These are phyloP conservation scores for Phaffomyces antillensis DNA, from an alignment of 805 yeast genomes.

Conservation along the genomic window DNA sequence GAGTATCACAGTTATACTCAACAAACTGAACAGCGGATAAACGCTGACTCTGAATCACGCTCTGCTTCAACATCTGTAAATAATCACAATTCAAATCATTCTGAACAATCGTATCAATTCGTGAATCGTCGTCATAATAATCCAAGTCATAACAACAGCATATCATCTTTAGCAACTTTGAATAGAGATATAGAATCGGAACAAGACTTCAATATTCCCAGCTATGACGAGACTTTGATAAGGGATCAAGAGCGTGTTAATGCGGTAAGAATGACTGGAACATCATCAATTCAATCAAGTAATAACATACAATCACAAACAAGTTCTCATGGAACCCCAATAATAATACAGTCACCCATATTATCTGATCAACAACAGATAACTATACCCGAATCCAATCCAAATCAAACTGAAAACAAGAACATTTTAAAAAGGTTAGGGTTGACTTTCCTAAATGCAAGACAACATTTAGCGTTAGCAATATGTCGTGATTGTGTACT, in stretches of 20 bases:
- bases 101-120: neutral
- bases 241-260: constrained; percentile 3
- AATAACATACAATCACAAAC: neutral
- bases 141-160: neutral
- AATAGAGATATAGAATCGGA: constrained; percentile 1
- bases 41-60: neutral
- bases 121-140: neutral
- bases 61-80: neutral
- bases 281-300: constrained; percentile 3
- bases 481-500: constrained; percentile 74
- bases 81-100: too few relatives aligned
- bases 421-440: constrained; percentile 51
- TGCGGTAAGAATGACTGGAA: constrained; percentile 3
- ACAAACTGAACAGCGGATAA: constrained; percentile 3
- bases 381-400: too few relatives aligned
- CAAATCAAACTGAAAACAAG: constrained; percentile 1
- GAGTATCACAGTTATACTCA: constrained; percentile 12
- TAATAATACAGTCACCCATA: neutral
- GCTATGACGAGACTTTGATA: constrained; percentile 9
- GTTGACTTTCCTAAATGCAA: constrained; percentile 61
- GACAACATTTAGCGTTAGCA: constrained; percentile 70
- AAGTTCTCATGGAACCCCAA: neutral
- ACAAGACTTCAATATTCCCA: constrained; percentile 7
- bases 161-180: too few relatives aligned
- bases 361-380: neutral